These are phyloP conservation scores for Lepidium africanum DNA, from an alignment of 345 rosid genomes.

Conservation along the genomic window DNA sequence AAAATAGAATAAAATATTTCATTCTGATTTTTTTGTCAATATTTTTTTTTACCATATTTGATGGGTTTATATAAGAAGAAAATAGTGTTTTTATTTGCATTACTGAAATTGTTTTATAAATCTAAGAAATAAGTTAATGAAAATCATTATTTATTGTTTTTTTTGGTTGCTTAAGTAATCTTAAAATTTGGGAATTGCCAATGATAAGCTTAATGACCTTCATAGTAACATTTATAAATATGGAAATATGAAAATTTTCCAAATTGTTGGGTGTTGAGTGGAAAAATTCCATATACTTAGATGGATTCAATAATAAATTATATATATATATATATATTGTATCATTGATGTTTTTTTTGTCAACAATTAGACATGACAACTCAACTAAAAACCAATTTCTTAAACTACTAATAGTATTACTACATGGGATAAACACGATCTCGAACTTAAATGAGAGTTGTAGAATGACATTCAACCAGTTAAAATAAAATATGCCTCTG, in stretches of 20 bases:
- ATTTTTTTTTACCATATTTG: neutral
- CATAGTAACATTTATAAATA: neutral
- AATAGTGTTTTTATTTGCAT: neutral
- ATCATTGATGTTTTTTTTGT: too few relatives aligned
- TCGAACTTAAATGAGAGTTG: too few relatives aligned
- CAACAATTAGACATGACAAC: too few relatives aligned
- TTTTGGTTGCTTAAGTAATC: neutral
- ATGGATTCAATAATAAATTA: neutral
- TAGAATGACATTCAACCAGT: too few relatives aligned
- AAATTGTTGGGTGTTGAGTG: neutral
- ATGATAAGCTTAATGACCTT: neutral
- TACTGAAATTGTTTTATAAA: neutral
- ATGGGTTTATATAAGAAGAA: neutral
- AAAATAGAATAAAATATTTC: neutral
- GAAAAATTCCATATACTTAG: neutral
- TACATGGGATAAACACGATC: too few relatives aligned
- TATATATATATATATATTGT: too few relatives aligned
- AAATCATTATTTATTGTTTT: neutral
- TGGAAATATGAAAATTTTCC: constrained; percentile 1
- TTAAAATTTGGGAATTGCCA: neutral
- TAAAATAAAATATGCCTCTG: too few relatives aligned
- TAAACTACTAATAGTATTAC: too few relatives aligned
- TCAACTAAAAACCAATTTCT: too few relatives aligned
- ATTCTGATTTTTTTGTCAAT: neutral
- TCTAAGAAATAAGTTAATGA: neutral